Evolutionary conservation across 306 rosid genomes (phyloP), one percentile per base, ranked within the genome.

Genomic region (Geum urbanum): DNA sequence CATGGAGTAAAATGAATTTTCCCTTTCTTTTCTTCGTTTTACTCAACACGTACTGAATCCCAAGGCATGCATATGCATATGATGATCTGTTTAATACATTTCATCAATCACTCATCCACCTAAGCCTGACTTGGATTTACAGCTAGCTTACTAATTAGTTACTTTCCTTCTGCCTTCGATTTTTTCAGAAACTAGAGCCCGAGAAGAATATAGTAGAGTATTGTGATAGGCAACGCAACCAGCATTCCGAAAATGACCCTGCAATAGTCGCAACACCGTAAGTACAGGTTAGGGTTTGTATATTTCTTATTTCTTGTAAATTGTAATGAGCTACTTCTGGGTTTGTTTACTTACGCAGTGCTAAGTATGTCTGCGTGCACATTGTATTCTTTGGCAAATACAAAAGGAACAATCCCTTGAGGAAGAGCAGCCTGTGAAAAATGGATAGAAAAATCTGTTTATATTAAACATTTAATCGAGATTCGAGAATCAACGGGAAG

Each of bases 231-330:
- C 81, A 91, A 84, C 37, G 97, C 94, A 70, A 89, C 3, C 55
- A 91, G 81, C 96, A 91, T 91, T 63, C 94, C 97, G 73, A 91
- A 91, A 73, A 90, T 87, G 53, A 90, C 96, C 79, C 96, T 90
- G 90, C 87, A 79, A 27, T 61, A 67, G 45, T 61, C 8, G 13
- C 67, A 43, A 32, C 9, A 41, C 63, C 64, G 62, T 24, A 46
- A 55, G 37, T 14, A 6, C 58, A 15, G 19, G 47, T 46, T 6
- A 55, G 18, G 5, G 50, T 49, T 8, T 7, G 48, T 15, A 24
- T 40, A 3, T 5, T 27, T n/a, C 39, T 13, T 16, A 46, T 66
- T 9, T 8, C 4, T 32, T 32, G 27, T 24, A 24, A 24, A 24
- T 24, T 32, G 4, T 32, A 32, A 32, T 32, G 37, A 55, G 12